A percentile compares a stretch with the other conserved stretches of the same genome.
Conservation (phyloP, 306 rosid species). For the Pyrus betulifolia region DNA sequence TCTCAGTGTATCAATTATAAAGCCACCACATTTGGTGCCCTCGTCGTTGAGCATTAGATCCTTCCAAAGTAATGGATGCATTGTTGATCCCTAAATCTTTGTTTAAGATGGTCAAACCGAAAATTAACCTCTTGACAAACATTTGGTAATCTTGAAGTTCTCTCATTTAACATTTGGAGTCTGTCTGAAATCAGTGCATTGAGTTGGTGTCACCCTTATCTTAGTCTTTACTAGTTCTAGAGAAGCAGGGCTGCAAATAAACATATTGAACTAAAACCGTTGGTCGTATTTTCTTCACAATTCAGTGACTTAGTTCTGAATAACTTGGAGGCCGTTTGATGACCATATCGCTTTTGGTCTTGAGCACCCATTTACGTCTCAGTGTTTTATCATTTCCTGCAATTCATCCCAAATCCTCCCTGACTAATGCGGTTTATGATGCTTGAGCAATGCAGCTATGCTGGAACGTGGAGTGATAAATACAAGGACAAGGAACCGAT, state of each 20-base stretch:
- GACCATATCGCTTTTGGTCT: not conserved
- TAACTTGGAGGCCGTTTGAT: not conserved
- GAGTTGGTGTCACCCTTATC: not conserved
- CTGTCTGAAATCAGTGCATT: not conserved
- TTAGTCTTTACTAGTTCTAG: not conserved
- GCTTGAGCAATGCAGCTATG: constrained; percentile 48
- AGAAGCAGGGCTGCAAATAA: not conserved
- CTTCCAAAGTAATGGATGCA: no score
- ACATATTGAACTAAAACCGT: not conserved
- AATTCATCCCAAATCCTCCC: not conserved
- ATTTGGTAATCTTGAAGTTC: not conserved
- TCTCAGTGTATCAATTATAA: not conserved
- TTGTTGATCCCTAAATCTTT: not conserved
- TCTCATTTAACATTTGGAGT: not conserved
- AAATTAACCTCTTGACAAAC: not conserved
- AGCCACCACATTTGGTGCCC: not conserved
- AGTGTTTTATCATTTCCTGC: not conserved
- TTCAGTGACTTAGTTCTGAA: not conserved
- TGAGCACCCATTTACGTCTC: not conserved
- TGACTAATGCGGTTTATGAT: not conserved
- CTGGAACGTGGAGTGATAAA: constrained; percentile 86
- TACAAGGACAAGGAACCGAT: constrained; percentile 57
- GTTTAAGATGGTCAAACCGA: not conserved
- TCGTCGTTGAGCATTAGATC: not conserved
- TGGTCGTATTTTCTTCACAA: not conserved